Conservation (phyloP, 805 yeast species). For the Cyberlindnera petersonii region DNA sequence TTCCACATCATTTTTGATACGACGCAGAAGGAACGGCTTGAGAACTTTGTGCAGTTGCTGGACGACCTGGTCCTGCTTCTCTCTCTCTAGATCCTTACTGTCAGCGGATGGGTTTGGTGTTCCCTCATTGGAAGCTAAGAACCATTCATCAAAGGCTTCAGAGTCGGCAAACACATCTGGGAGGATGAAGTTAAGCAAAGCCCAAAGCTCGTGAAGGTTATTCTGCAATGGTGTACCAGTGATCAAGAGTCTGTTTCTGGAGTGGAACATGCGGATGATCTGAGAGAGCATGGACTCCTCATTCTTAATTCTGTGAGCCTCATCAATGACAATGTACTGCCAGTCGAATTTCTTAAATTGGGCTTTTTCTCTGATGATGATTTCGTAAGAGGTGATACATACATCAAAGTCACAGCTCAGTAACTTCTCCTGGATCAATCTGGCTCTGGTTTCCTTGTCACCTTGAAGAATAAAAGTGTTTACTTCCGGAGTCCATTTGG, state of each 20-base stretch:
- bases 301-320: conserved; percentile 79
- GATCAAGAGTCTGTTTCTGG: conserved; percentile 64
- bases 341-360: conserved; percentile 62
- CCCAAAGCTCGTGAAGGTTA: conserved; percentile 79
- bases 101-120: conserved; percentile 33
- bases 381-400: conserved; percentile 59
- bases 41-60: conserved; percentile 72
- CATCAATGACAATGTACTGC: conserved; percentile 77
- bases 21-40: conserved; percentile 69
- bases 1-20: conserved; percentile 80
- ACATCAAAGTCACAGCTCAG: conserved; percentile 67
- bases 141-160: conserved; percentile 75
- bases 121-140: conserved; percentile 33
- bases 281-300: conserved; percentile 60
- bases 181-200: conserved; percentile 65
- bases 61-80: conserved; percentile 48
- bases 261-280: conserved; percentile 67
- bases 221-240: conserved; percentile 85
- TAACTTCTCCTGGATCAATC: conserved; percentile 47
- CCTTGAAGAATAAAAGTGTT: conserved; percentile 69
- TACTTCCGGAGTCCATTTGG: conserved; percentile 78
- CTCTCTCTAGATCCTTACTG: conserved; percentile 31
- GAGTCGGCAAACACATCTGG: conserved; percentile 78
- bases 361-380: conserved; percentile 71
- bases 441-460: conserved; percentile 61